Percentiles rank a stretch among this genome's conserved stretches.
Conservation (phyloP, 441 rosid species). For the Raphanus hybrid region DNA sequence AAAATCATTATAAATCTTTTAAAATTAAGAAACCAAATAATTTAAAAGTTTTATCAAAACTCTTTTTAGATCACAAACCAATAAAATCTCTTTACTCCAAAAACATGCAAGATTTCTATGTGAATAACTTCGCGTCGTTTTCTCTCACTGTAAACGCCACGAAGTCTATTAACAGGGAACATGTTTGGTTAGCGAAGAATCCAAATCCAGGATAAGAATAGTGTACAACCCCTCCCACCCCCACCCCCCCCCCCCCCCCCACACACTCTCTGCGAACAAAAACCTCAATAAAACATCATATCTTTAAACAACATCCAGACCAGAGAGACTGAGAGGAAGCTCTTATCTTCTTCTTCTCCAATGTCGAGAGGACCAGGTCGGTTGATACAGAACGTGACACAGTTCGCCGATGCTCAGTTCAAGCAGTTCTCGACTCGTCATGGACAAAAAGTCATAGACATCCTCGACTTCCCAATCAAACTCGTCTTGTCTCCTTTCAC, state of each 20-base stretch:
- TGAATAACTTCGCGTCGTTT: conserved; percentile 12
- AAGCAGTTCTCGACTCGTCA: conserved; percentile 56
- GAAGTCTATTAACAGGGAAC: neutral
- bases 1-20: too few relatives aligned
- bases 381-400: conserved; percentile 55
- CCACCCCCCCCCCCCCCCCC: too few relatives aligned
- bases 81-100: neutral
- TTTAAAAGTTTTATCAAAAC: too few relatives aligned
- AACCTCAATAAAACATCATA: neutral
- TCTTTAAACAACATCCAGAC: neutral
- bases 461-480: conserved; percentile 76
- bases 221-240: conserved; percentile 30
- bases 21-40: too few relatives aligned
- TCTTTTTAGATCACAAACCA: too few relatives aligned
- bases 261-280: conserved; percentile 6
- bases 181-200: conserved; percentile 11
- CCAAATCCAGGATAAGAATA: conserved; percentile 29
- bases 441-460: conserved; percentile 71
- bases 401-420: conserved; percentile 63
- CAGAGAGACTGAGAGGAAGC: conserved; percentile 30
- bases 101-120: neutral
- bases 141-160: neutral
- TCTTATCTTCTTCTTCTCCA: conserved; percentile 35
- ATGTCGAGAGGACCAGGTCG: conserved; percentile 70
- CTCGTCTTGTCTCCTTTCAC: conserved; percentile 81